Conservation (phyloP, 2,329 filamentous ascomycete genomes). For the Epicoccum nigrum region DNA sequence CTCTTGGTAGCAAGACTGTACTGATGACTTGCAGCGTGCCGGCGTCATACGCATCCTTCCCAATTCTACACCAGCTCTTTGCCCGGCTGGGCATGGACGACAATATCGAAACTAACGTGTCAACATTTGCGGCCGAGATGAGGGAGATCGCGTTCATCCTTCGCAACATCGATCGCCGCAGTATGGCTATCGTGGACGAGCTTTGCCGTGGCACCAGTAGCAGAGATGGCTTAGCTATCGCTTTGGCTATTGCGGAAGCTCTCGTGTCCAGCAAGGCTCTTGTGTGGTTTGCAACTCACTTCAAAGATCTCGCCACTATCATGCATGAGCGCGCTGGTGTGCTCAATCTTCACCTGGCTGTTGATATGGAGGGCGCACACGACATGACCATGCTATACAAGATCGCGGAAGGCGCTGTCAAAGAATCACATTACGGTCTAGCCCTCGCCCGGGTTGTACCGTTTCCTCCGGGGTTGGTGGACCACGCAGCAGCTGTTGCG, state of each 20-base stretch:
- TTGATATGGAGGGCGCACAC: conserved; percentile 65
- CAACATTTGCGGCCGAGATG: conserved; percentile 95
- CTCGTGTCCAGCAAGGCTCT: conserved; percentile 78
- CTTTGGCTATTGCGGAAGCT: conserved; percentile 87
- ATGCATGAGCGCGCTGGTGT: conserved; percentile 78
- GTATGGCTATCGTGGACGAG: conserved; percentile 87
- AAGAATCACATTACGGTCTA: conserved; percentile 82
- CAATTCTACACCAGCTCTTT: conserved; percentile 82
- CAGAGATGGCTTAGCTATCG: conserved; percentile 85
- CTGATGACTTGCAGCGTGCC: conserved; percentile 63
- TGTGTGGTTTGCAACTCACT: conserved; percentile 95
- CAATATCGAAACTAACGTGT: conserved; percentile 86
- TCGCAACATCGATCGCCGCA: conserved; percentile 76
- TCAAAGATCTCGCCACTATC: conserved; percentile 78
- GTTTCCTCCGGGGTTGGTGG: conserved; percentile 70
- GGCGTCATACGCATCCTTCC: conserved; percentile 79
- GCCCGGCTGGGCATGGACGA: conserved; percentile 87
- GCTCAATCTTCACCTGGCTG: conserved; percentile 79
- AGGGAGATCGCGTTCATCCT: conserved; percentile 93
- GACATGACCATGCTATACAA: conserved; percentile 90
- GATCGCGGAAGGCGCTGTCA: conserved; percentile 72
- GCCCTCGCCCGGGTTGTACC: conserved; percentile 76
- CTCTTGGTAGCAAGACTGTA: neutral
- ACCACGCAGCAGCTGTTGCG: conserved; percentile 71
- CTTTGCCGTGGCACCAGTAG: conserved; percentile 90